These are phyloP conservation scores for Fusarium sp. DNA, from an alignment of 2,329 filamentous ascomycete genomes.

Conservation along the genomic window DNA sequence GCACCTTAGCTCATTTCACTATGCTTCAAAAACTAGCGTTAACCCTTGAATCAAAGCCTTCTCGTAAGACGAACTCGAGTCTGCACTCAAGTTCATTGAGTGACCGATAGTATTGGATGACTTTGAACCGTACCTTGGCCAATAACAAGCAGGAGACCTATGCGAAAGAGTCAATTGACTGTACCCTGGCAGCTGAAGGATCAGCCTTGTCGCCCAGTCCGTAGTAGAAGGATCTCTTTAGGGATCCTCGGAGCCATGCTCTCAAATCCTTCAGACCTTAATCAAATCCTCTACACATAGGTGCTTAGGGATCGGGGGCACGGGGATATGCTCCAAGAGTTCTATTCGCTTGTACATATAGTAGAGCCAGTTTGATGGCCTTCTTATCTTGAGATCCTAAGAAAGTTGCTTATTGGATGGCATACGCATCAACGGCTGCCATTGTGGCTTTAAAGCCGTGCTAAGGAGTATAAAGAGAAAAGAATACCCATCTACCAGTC, in stretches of 20 bases:
- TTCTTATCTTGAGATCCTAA: background rate
- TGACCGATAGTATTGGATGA: background rate
- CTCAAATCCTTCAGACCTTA: background rate
- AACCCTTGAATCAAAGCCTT: background rate
- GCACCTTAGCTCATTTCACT: background rate
- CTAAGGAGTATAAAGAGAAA: background rate
- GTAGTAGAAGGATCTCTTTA: background rate
- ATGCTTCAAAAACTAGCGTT: background rate
- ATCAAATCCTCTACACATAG: background rate
- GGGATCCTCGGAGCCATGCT: background rate
- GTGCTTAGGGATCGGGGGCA: background rate
- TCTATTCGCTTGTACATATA: background rate
- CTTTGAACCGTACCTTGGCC: background rate
- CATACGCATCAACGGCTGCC: background rate
- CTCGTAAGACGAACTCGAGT: background rate
- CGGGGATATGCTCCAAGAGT: background rate
- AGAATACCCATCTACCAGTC: too few relatives aligned
- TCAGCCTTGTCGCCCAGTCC: background rate
- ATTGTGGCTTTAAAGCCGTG: too few relatives aligned
- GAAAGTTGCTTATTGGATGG: background rate
- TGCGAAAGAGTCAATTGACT: background rate
- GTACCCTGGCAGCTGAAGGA: background rate
- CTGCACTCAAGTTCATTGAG: background rate
- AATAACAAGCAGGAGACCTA: fast-evolving
- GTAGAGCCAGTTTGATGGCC: background rate